Evolutionary conservation across 139 green algal genomes (phyloP), one percentile per base, ranked within the genome.

Genomic region (Asterochloris erici): DNA sequence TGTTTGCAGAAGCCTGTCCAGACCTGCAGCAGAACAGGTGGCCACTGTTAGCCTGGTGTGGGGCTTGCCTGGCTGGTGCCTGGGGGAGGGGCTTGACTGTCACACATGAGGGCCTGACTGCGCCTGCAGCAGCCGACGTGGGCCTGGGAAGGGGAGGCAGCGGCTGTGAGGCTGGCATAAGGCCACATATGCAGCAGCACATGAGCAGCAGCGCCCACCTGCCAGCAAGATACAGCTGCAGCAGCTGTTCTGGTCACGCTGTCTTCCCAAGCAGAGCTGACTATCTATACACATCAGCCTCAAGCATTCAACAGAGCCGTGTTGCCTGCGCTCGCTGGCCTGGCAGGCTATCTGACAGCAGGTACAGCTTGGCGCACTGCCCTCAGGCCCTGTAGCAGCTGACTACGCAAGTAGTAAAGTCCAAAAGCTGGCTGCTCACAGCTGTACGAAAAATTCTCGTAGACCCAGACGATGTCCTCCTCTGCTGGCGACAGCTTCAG

Each of bases 401-500:
- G 21, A 6, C 19, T 21, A 26, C 19, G 4, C 19, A 23, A 26
- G 17, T 21, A 54, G 38, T 69, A 23, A 26, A 21, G 1, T 23
- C 1, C 19, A 21, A 26, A 79, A 27, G 26, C 28, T 14, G 74
- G n/a, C 63, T 61, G 74, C 13, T 17, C 21, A 24, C 17, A 15
- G 23, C 38, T 24, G 21, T 24, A 63, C 76, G 38, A 54, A 63
- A 85, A 85, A 11, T 74, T 75, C 74, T 85, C 82, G 27, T 85
- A 85, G 11, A 74, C 47, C 74, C 74, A 85, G 23, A 82, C 77
- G 63, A 74, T 11, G 10, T 77, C 17, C 60, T 81, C 60, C 68
- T 82, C 82, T 66, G 78, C 75, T 23, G n/a, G n/a, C 9, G 17
- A 70, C n/a, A 86, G 63, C 64, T 82, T 38, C 63, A 82, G 47